Base-by-base conservation (phyloP, 2,329 filamentous ascomycete species). In the Hypoxylon sp. region DNA sequence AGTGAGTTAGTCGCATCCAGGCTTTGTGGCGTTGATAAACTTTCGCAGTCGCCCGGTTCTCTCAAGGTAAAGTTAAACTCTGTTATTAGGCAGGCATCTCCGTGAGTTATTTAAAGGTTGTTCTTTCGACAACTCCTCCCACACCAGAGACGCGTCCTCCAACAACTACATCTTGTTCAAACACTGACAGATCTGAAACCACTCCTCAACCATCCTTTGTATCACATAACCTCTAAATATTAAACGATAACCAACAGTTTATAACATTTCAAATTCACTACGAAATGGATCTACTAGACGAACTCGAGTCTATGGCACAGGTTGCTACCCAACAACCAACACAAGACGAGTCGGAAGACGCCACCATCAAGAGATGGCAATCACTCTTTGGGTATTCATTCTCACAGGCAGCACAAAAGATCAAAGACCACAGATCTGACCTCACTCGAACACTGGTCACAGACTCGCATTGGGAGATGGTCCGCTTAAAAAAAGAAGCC, bases 251-350 rank as follows among this genome's bases (percentile, higher is more conserved):
- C 33, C 10, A 13, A 14, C 2, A 35, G 2, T 35, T 13, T 13
- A 35, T 35, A 4, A 35, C 10, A 35, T 35, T 35, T 13, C 22
- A 13, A 20, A 22, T 3, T 20, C 14, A 22, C 40, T 44, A 1
- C 22, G 17, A 22, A 61, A 55, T 62, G 50, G 50, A 55, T 30
- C 33, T 48, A 2, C 35, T 66, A 10, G 53, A 65, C n/a, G 69
- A 66, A 27, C 66, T 73, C n/a, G 62, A 67, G 54, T 64, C 48
- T 5, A 61, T 73, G 64, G 66, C 27, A 5, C 51, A 62, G n/a
- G 31, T 56, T 27, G 57, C 64, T 4, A 31, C 50, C 42, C 25
- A 61, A 6, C 59, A 64, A 35, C 58, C 59, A 25, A 27, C 37
- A 27, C 31, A 63, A 49, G 22, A 59, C 14, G 55, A 64, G 6